Conservation (phyloP, 768 basidiomycete species). For the Russula sp. region DNA sequence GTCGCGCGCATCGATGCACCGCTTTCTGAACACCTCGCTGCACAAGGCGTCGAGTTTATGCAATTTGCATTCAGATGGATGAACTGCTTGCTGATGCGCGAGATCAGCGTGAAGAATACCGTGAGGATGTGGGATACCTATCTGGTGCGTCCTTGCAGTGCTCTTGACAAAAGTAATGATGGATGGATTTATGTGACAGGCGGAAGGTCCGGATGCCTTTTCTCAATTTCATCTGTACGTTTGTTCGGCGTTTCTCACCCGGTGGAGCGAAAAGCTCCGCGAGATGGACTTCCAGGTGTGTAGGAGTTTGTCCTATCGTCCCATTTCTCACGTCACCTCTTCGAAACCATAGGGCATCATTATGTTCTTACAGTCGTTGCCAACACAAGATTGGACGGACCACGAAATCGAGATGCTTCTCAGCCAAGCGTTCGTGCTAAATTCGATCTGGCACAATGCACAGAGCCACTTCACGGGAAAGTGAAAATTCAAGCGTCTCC, state of each 20-base stretch:
- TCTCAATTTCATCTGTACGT: constrained; percentile 99
- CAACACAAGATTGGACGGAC: constrained; percentile 92
- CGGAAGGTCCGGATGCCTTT: constrained; percentile 96
- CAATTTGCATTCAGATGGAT: constrained; percentile 99
- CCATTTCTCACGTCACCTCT: background rate
- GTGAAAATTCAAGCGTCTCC: constrained; percentile 29
- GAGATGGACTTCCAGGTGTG: constrained; percentile 98
- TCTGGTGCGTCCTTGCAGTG: constrained; percentile 54
- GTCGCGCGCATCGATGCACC: constrained; percentile 89
- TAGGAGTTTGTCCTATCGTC: constrained; percentile 6
- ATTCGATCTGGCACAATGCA: constrained; percentile 89
- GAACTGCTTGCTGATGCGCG: constrained; percentile 98
- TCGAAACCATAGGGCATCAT: constrained; percentile 75
- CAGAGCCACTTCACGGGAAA: constrained; percentile 80
- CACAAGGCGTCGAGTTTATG: constrained; percentile 97
- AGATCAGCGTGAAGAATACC: constrained; percentile 94
- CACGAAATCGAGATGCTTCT: constrained; percentile 94
- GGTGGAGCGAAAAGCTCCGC: constrained; percentile 89
- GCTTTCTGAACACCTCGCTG: constrained; percentile 78
- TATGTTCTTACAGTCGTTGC: constrained; percentile 94
- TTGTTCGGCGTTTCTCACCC: constrained; percentile 93
- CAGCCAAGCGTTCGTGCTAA: constrained; percentile 92
- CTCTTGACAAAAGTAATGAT: background rate
- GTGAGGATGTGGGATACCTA: constrained; percentile 99
- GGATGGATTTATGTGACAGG: constrained; percentile 45